Percentiles rank a stretch among this genome's conserved stretches.
Evolutionary conservation across 73 alveolate genomes (phyloP).

Genomic region (Blepharisma japonicum): DNA sequence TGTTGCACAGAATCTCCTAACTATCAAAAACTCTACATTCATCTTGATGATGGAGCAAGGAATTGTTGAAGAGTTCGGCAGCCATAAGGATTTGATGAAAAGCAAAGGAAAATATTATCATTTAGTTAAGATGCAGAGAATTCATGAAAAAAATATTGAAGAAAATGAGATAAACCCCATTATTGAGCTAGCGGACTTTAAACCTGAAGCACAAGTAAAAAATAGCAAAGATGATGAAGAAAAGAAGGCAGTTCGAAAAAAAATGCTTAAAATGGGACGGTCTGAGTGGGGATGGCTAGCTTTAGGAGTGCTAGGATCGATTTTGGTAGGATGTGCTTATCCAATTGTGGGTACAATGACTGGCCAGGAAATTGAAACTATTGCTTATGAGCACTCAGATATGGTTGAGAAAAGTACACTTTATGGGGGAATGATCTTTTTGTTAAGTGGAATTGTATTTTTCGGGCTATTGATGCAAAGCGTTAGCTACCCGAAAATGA

Average conservation of each 20-base stretch:
- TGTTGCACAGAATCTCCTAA: slow-evolving; percentile 75
- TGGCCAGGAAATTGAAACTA: not conserved
- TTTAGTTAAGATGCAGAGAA: slow-evolving; percentile 12
- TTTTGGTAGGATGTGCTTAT: not conserved
- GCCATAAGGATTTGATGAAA: slow-evolving; percentile 49
- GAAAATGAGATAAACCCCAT: not conserved
- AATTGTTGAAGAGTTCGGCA: slow-evolving; percentile 61
- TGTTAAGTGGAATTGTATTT: not conserved
- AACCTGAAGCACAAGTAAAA: too few species aligned
- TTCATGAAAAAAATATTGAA: slow-evolving; percentile 1
- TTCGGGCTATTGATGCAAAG: not conserved
- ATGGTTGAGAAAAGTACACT: not conserved
- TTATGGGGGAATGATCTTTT: not conserved
- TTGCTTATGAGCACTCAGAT: slow-evolving; percentile 9
- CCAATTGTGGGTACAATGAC: not conserved
- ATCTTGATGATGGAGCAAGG: slow-evolving; percentile 72
- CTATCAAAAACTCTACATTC: slow-evolving; percentile 61
- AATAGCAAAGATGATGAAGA: too few species aligned
- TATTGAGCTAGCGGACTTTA: too few species aligned
- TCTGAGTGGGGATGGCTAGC: not conserved
- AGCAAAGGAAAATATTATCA: not conserved
- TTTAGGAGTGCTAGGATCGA: not conserved
- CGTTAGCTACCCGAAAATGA: not conserved
- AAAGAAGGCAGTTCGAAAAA: not conserved
- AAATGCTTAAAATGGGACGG: not conserved